Percentiles rank a stretch among this genome's conserved stretches.
phyloP scores from a whole-genome alignment of 2,329 filamentous ascomycete species.

The Sporothrix luriei region DNA sequence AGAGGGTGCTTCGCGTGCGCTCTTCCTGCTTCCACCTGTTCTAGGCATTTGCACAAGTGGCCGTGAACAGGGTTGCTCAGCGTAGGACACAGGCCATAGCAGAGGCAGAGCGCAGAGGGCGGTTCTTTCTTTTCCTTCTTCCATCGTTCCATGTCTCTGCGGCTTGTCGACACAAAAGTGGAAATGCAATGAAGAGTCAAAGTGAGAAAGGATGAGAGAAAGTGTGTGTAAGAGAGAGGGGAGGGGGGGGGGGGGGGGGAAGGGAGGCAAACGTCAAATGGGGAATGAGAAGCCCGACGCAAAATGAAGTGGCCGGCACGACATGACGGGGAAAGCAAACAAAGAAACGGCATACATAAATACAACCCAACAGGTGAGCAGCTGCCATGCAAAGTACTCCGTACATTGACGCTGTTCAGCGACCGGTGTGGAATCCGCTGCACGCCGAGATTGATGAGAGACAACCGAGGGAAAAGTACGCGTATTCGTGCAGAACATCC shows the following conservation, averaged over 20 bases:
- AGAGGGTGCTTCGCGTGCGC: background rate
- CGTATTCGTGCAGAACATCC: background rate
- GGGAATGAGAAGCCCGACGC: background rate
- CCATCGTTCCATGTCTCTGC: slow-evolving; percentile 16
- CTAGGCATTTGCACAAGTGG: background rate
- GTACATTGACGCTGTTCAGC: background rate
- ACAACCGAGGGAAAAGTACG: background rate
- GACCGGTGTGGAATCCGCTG: slow-evolving; percentile 6
- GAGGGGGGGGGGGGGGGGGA: too few species aligned
- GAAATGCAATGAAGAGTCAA: background rate
- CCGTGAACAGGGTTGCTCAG: background rate
- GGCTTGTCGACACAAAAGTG: background rate
- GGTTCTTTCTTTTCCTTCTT: background rate
- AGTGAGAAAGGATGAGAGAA: background rate
- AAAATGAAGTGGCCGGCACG: background rate
- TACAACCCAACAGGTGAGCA: background rate
- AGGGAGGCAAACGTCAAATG: background rate
- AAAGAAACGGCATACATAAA: background rate
- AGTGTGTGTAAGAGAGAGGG: too few species aligned
- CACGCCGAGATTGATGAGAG: slow-evolving; percentile 12
- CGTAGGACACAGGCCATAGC: background rate
- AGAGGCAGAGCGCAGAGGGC: background rate
- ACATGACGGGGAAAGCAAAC: background rate
- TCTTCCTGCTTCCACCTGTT: background rate
- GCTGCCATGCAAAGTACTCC: background rate